Conservation (phyloP, 148 eudicot species). For the Polygonum aviculare region DNA sequence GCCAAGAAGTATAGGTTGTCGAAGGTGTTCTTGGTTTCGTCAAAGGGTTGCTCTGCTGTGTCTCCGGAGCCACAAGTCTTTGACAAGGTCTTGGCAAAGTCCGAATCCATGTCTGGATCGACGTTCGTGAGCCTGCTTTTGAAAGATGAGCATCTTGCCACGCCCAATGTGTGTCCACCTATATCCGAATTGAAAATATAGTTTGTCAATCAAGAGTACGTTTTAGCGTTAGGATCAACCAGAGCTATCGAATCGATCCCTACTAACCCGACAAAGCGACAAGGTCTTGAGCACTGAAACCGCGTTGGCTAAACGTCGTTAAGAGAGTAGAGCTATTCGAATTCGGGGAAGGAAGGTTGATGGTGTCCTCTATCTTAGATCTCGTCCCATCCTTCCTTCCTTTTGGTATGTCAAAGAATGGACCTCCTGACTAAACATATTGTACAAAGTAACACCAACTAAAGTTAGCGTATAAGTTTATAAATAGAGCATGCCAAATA, state of each 20-base stretch:
- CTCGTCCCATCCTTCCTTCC: conserved; percentile 81
- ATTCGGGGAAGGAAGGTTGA: conserved; percentile 51
- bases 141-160: conserved; percentile 82
- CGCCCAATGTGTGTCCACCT: conserved; percentile 90
- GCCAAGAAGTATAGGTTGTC: conserved; percentile 54
- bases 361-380: conserved; percentile 79
- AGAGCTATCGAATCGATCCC: neutral
- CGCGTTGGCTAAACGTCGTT: conserved; percentile 50
- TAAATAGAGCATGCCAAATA: neutral
- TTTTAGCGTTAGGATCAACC: no score
- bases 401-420: conserved; percentile 71
- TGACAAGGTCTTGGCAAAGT: conserved; percentile 40
- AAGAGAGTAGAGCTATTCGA: conserved; percentile 57
- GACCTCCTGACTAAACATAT: conserved; percentile 58
- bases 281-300: conserved; percentile 66
- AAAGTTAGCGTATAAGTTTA: neutral
- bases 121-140: conserved; percentile 42
- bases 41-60: conserved; percentile 68
- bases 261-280: conserved; percentile 71
- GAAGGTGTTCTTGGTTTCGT: conserved; percentile 41
- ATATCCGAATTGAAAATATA: neutral
- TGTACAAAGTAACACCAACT: neutral
- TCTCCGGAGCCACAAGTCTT: conserved; percentile 61
- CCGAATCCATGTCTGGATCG: conserved; percentile 49
- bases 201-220: neutral